Conservation (phyloP, 495 filamentous ascomycete genomes). For the Trypethelium eluteriae region DNA sequence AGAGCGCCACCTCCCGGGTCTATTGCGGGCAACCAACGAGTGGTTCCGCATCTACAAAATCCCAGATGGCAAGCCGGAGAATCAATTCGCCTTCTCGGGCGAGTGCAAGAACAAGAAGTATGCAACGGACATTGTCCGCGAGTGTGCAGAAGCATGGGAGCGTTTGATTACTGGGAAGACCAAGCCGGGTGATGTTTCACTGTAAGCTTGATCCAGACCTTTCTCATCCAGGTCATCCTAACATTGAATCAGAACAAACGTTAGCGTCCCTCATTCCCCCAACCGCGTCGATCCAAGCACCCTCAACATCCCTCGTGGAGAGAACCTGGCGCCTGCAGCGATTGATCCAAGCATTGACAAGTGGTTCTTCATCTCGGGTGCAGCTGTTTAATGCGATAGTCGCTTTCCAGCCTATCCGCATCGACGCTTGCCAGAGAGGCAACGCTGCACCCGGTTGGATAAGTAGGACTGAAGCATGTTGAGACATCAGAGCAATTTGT, state of each 20-base stretch:
- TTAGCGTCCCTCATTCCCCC: slow-evolving; percentile 59
- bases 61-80: slow-evolving; percentile 99
- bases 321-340: slow-evolving; percentile 74
- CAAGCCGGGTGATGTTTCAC: slow-evolving; percentile 62
- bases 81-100: slow-evolving; percentile 99
- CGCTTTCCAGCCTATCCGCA: neutral
- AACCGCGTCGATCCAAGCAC: slow-evolving; percentile 56
- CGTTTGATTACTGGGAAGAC: slow-evolving; percentile 86
- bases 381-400: slow-evolving; percentile 58
- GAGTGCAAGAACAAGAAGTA: slow-evolving; percentile 99
- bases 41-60: slow-evolving; percentile 99
- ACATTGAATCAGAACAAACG: slow-evolving; percentile 57
- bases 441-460: neutral
- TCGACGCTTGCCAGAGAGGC: neutral
- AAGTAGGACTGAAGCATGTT: neutral
- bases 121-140: slow-evolving; percentile 85
- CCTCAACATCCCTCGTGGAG: slow-evolving; percentile 62
- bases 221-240: neutral
- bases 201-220: slow-evolving; percentile 51
- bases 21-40: slow-evolving; percentile 96
- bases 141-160: slow-evolving; percentile 97
- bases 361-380: slow-evolving; percentile 99
- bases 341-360: slow-evolving; percentile 98
- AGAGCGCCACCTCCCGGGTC: slow-evolving; percentile 93
- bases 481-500: neutral